Percentiles rank a stretch among this genome's conserved stretches.
These are phyloP conservation scores for Corchorus capsularis DNA, from an alignment of 345 rosid genomes.

Conservation along the genomic window DNA sequence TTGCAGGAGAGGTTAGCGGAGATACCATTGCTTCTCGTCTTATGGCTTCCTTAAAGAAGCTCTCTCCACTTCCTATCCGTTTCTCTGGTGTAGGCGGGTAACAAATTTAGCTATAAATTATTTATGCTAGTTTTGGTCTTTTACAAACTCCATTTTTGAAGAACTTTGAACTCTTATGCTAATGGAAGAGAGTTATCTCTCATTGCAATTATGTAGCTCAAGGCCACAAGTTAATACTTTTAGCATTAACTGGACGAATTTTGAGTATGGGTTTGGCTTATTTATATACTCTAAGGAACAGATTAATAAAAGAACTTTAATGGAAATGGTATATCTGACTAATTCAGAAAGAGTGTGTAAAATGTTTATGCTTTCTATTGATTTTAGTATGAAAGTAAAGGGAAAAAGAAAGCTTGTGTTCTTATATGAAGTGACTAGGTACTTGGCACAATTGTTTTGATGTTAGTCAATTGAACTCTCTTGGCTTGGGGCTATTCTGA, in stretches of 20 bases:
- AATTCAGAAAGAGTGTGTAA: background rate
- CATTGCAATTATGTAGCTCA: background rate
- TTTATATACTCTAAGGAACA: background rate
- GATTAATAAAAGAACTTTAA: background rate
- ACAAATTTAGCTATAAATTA: conserved; percentile 1
- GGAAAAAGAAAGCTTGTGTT: background rate
- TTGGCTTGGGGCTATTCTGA: conserved; percentile 8
- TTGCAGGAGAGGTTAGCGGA: conserved; percentile 94
- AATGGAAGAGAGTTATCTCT: background rate
- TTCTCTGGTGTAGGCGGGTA: conserved; percentile 98
- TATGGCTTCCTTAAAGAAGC: conserved; percentile 68
- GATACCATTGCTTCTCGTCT: conserved; percentile 86
- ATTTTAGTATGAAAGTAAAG: background rate
- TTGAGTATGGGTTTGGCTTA: background rate
- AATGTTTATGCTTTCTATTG: background rate
- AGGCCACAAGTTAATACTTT: background rate
- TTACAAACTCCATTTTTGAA: background rate
- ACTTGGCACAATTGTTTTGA: conserved; percentile 3
- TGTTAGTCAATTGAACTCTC: background rate
- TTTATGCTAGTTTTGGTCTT: background rate
- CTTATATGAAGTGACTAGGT: background rate
- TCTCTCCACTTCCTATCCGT: conserved; percentile 67
- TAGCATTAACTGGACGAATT: background rate
- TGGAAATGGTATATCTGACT: background rate
- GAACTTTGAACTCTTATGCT: background rate